Evolutionary conservation across 2,329 filamentous ascomycete species (phyloP).

Genomic region (Claviceps sp.): DNA sequence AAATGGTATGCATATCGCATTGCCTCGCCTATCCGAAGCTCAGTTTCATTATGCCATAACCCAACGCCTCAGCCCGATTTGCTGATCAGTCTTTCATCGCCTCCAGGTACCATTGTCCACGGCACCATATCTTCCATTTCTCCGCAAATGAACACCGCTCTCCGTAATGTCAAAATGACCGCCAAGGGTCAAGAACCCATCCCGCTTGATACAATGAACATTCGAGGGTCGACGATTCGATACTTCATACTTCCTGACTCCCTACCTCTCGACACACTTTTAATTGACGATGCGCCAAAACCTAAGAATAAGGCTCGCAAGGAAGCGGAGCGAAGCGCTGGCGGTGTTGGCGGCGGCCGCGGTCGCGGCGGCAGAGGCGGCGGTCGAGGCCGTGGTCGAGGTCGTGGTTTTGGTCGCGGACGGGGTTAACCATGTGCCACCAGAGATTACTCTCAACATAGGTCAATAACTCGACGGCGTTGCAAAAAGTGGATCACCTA

Average conservation of each 20-base stretch:
- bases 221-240: slow-evolving; percentile 88
- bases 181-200: slow-evolving; percentile 76
- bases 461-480: no score
- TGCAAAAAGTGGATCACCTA: no score
- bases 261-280: slow-evolving; percentile 82
- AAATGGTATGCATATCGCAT: slow-evolving; percentile 52
- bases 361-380: slow-evolving; percentile 39
- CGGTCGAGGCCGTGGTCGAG: slow-evolving; percentile 25
- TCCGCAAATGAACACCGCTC: slow-evolving; percentile 95
- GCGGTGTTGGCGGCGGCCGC: slow-evolving; percentile 39
- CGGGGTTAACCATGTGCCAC: neutral
- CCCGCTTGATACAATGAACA: slow-evolving; percentile 86
- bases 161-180: slow-evolving; percentile 96
- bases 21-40: neutral
- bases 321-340: slow-evolving; percentile 53
- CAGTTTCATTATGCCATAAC: neutral
- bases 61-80: neutral
- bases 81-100: neutral
- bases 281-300: slow-evolving; percentile 94
- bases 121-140: slow-evolving; percentile 95
- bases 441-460: no score
- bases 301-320: slow-evolving; percentile 99
- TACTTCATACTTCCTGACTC: slow-evolving; percentile 96
- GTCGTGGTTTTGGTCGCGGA: slow-evolving; percentile 14
- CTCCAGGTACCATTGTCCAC: slow-evolving; percentile 78